These are phyloP conservation scores for Nemophila menziesii DNA, from an alignment of 257 asterid genomes.

Conservation along the genomic window DNA sequence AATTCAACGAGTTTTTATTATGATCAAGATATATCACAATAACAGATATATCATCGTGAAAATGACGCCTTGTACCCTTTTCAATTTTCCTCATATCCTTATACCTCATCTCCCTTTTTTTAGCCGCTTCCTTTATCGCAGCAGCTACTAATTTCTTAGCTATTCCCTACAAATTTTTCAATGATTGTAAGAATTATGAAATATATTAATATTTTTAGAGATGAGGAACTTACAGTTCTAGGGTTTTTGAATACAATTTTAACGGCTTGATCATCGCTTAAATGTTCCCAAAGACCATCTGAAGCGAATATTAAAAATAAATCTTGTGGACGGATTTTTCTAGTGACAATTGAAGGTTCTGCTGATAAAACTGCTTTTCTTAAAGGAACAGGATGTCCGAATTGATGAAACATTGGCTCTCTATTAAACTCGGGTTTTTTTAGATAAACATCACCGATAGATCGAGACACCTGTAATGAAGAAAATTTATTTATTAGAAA, in stretches of 20 bases:
- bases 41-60: conserved; percentile 87
- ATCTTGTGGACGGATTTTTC: conserved; percentile 74
- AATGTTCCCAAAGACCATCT: conserved; percentile 97
- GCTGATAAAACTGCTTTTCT: conserved; percentile 69
- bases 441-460: conserved; percentile 83
- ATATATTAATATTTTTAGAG: neutral
- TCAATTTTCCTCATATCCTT: conserved; percentile 67
- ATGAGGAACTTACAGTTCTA: conserved; percentile 57
- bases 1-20: conserved; percentile 20
- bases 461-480: conserved; percentile 77
- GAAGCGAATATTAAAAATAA: conserved; percentile 82
- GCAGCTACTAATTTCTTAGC: conserved; percentile 81
- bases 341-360: conserved; percentile 72
- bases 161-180: conserved; percentile 52
- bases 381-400: conserved; percentile 53
- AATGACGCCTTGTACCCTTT: conserved; percentile 78
- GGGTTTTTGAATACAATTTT: conserved; percentile 65
- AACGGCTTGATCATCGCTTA: conserved; percentile 76
- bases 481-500: conserved; percentile 1
- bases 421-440: conserved; percentile 79
- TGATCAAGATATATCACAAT: conserved; percentile 73
- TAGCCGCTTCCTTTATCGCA: conserved; percentile 81
- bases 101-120: conserved; percentile 83
- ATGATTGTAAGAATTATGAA: neutral
- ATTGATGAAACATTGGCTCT: conserved; percentile 62